phyloP scores from a whole-genome alignment of 2,329 filamentous ascomycete species.

The Rutstroemia sp. region DNA sequence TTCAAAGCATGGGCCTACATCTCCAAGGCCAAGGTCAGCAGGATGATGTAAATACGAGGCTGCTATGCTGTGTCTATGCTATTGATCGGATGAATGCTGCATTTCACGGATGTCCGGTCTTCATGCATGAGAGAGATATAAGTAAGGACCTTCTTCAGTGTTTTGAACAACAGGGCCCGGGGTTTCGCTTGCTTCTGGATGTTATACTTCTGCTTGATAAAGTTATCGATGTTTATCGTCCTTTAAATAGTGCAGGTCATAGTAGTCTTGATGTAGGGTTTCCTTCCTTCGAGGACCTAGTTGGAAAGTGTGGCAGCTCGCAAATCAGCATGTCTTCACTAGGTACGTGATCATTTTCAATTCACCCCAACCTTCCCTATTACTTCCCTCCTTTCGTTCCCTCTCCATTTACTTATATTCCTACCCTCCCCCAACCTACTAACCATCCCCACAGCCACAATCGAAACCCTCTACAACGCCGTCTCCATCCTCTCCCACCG shows the following conservation, averaged over 20 bases:
- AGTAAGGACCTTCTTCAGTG: slow-evolving; percentile 45
- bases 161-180: slow-evolving; percentile 42
- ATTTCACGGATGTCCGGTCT: slow-evolving; percentile 50
- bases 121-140: slow-evolving; percentile 54
- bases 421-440: not conserved
- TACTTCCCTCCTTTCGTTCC: too few species aligned
- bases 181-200: slow-evolving; percentile 49
- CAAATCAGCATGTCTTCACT: slow-evolving; percentile 15
- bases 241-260: slow-evolving; percentile 31
- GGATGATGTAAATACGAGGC: slow-evolving; percentile 29
- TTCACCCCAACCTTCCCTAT: too few species aligned
- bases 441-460: slow-evolving; percentile 37
- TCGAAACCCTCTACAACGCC: slow-evolving; percentile 57
- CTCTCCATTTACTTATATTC: too few species aligned
- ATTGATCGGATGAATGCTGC: slow-evolving; percentile 52
- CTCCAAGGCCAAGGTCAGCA: slow-evolving; percentile 33
- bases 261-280: slow-evolving; percentile 14
- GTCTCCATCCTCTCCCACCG: slow-evolving; percentile 56
- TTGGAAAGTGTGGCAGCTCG: slow-evolving; percentile 14
- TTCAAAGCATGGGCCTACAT: slow-evolving; percentile 50
- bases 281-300: slow-evolving; percentile 28
- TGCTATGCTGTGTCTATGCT: slow-evolving; percentile 55
- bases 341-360: slow-evolving; percentile 9
- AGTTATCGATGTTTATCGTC: slow-evolving; percentile 54
- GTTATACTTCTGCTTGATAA: slow-evolving; percentile 49